phyloP scores from a whole-genome alignment of 768 basidiomycete genomes.

The Paxillus rubicundulus region DNA sequence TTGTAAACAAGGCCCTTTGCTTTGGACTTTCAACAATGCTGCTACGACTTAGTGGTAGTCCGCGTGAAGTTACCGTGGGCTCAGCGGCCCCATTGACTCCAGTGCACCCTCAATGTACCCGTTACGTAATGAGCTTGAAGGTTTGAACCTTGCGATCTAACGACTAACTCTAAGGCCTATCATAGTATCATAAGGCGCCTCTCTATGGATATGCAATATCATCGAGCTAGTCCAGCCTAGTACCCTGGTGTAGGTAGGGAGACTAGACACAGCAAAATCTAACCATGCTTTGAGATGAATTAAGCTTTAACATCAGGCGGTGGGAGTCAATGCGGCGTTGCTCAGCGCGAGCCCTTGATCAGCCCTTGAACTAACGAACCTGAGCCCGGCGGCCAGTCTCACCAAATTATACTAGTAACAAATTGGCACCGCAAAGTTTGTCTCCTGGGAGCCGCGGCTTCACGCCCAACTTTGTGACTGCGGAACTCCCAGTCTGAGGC shows the following conservation, averaged over 20 bases:
- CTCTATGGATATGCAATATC: too few relatives aligned
- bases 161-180: too few relatives aligned
- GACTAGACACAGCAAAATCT: not conserved
- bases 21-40: too few relatives aligned
- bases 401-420: not conserved
- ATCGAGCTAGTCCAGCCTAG: too few relatives aligned
- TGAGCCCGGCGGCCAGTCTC: not conserved
- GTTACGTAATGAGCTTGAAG: not conserved
- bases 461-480: too few relatives aligned
- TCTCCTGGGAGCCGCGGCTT: too few relatives aligned
- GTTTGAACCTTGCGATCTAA: not conserved
- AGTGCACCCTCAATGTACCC: too few relatives aligned
- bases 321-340: not conserved
- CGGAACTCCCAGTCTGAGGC: conserved; percentile 12
- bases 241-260: not conserved
- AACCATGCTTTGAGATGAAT: not conserved
- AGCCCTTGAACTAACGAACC: not conserved
- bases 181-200: too few relatives aligned
- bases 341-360: not conserved
- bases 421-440: too few relatives aligned
- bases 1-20: too few relatives aligned
- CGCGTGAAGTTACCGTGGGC: not conserved
- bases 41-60: too few relatives aligned
- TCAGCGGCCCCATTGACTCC: not conserved
- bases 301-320: not conserved